Conservation (phyloP, 768 basidiomycete genomes). For the Heimioporus sp. region DNA sequence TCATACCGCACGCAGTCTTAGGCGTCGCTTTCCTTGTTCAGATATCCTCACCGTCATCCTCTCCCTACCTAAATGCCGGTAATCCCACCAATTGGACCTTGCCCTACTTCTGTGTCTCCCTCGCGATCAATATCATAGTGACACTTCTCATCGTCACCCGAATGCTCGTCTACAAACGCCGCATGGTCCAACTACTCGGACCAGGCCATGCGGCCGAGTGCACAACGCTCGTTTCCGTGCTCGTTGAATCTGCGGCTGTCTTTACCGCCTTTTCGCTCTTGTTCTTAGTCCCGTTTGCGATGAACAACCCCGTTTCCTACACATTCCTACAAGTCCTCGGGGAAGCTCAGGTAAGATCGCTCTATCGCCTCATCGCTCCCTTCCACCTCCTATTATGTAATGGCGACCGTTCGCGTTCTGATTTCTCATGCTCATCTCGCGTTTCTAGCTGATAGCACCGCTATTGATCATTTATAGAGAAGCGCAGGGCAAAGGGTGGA, state of each 20-base stretch:
- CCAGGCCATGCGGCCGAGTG: constrained; percentile 22
- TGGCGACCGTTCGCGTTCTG: too few species aligned
- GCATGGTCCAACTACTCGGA: constrained; percentile 16
- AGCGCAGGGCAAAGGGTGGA: constrained; percentile 37
- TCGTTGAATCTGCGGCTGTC: constrained; percentile 29
- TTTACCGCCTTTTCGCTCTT: constrained; percentile 27
- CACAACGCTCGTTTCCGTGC: constrained; percentile 25
- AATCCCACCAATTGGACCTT: constrained; percentile 22
- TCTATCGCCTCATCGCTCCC: not conserved
- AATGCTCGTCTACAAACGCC: constrained; percentile 24
- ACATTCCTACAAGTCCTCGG: constrained; percentile 35
- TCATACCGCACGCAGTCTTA: constrained; percentile 9
- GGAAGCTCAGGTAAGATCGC: constrained; percentile 29
- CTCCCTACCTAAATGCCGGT: constrained; percentile 19
- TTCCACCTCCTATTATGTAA: too few species aligned
- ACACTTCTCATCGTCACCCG: constrained; percentile 26
- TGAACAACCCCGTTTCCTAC: constrained; percentile 25
- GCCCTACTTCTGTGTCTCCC: constrained; percentile 27
- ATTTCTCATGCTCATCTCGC: constrained; percentile 1
- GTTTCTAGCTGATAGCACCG: constrained; percentile 36
- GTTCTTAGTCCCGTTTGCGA: constrained; percentile 27
- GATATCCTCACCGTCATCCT: constrained; percentile 26
- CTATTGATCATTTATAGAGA: constrained; percentile 40
- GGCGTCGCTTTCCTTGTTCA: constrained; percentile 25
- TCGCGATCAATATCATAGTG: constrained; percentile 24